Percentiles rank a stretch among this genome's conserved stretches.
Evolutionary conservation across 805 yeast genomes (phyloP).

Genomic region (Teunomyces atbi): DNA sequence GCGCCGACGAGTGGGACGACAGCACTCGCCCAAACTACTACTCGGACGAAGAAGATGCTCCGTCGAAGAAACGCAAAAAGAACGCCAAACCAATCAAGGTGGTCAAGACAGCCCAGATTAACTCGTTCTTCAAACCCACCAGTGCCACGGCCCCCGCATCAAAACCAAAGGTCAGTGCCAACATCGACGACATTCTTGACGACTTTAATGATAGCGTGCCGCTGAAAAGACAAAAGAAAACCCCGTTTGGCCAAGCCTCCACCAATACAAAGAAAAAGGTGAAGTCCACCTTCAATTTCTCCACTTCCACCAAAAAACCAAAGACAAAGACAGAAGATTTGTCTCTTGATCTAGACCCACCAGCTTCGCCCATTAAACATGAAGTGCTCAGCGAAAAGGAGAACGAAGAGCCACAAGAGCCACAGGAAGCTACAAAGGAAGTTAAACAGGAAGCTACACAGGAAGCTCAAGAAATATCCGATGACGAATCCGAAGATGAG

Average conservation of each 20-base stretch:
- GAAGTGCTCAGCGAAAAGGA: slow-evolving; percentile 11
- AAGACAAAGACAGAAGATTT: slow-evolving; percentile 18
- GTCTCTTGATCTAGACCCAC: slow-evolving; percentile 17
- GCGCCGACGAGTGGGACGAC: slow-evolving; percentile 85
- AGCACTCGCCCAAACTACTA: slow-evolving; percentile 48
- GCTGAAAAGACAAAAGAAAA: slow-evolving; percentile 14
- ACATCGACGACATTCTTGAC: slow-evolving; percentile 64
- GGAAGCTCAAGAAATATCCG: slow-evolving; percentile 20
- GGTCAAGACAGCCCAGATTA: slow-evolving; percentile 46
- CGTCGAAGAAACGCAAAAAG: slow-evolving; percentile 22
- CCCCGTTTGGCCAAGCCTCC: slow-evolving; percentile 13
- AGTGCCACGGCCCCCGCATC: slow-evolving; percentile 28
- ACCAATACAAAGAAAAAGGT: slow-evolving; percentile 15
- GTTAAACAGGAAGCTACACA: slow-evolving; percentile 3
- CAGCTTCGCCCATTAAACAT: slow-evolving; percentile 39
- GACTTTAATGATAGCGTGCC: slow-evolving; percentile 40
- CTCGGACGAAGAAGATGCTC: slow-evolving; percentile 54
- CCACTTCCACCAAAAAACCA: slow-evolving; percentile 18
- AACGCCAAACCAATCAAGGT: slow-evolving; percentile 37
- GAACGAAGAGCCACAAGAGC: slow-evolving; percentile 11
- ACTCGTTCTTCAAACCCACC: slow-evolving; percentile 50
- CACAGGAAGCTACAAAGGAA: slow-evolving; percentile 12
- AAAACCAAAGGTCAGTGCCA: slow-evolving; percentile 45
- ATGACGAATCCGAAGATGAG: slow-evolving; percentile 55
- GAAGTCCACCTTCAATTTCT: slow-evolving; percentile 26